Evolutionary conservation across 2,329 filamentous ascomycete species (phyloP).

Genomic region (Bipolaris zeicola): DNA sequence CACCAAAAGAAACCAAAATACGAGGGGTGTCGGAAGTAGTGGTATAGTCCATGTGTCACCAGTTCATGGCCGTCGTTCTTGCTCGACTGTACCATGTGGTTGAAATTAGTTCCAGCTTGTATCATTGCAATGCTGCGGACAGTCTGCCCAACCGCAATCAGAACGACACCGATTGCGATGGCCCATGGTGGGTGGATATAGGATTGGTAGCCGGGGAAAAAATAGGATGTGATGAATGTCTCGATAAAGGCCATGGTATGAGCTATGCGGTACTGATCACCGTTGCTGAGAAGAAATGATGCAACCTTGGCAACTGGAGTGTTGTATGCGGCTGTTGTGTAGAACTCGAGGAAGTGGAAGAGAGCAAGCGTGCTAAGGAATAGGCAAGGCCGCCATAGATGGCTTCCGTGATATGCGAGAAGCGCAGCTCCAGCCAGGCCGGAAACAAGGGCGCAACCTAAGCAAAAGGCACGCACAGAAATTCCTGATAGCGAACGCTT

Average conservation of each 20-base stretch:
- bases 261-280: conserved; percentile 80
- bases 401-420: conserved; percentile 40
- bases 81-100: conserved; percentile 75
- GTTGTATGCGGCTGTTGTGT: conserved; percentile 84
- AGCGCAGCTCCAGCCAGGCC: conserved; percentile 40
- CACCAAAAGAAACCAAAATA: conserved; percentile 99
- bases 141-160: conserved; percentile 73
- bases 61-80: conserved; percentile 74
- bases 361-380: conserved; percentile 72
- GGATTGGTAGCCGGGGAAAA: conserved; percentile 59
- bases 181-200: conserved; percentile 50
- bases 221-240: conserved; percentile 64
- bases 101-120: conserved; percentile 89
- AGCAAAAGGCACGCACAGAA: conserved; percentile 52
- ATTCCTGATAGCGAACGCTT: conserved; percentile 55
- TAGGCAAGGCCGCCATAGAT: conserved; percentile 64
- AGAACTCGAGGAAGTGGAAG: conserved; percentile 98
- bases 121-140: conserved; percentile 85
- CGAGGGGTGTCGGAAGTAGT: conserved; percentile 77
- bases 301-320: conserved; percentile 71
- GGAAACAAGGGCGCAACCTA: conserved; percentile 48
- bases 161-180: conserved; percentile 61
- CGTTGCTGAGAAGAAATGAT: conserved; percentile 87
- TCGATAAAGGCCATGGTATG: conserved; percentile 77
- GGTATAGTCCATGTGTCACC: conserved; percentile 84